A percentile compares a stretch with the other conserved stretches of the same genome.
Conservation (phyloP, 2,329 filamentous ascomycete species). For the Gnomoniopsis sp. region DNA sequence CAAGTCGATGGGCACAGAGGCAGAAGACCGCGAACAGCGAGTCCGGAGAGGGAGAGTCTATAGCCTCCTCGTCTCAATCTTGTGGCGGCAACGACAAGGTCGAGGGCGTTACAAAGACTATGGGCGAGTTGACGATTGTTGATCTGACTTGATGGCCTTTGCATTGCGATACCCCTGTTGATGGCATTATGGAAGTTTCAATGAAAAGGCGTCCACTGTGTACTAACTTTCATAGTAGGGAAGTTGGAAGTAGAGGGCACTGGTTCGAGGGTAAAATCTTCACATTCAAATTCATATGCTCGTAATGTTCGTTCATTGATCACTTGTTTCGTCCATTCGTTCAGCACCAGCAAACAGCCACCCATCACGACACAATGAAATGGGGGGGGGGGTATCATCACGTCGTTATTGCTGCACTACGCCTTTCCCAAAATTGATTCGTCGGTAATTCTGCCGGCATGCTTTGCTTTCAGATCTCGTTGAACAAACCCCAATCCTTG, state of each 20-base stretch:
- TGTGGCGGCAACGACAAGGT: conserved; percentile 1
- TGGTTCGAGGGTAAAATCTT: no score
- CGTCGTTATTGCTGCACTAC: background rate
- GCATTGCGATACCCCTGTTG: background rate
- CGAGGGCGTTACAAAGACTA: conserved; percentile 5
- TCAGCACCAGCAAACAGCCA: background rate
- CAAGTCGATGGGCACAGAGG: conserved; percentile 56
- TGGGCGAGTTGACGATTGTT: conserved; percentile 10
- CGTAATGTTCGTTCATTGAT: conserved; percentile 10
- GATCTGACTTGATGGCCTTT: conserved; percentile 10
- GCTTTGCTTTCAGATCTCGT: conserved; percentile 30
- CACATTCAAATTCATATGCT: background rate
- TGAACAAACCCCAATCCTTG: conserved; percentile 76
- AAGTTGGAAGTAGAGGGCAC: no score
- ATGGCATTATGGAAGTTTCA: background rate
- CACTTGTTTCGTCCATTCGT: background rate
- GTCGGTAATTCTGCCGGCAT: background rate
- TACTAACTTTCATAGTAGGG: no score
- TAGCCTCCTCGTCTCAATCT: background rate
- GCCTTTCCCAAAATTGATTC: background rate
- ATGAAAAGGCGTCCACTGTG: no score
- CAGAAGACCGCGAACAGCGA: conserved; percentile 25
- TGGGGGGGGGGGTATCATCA: conserved; percentile 15
- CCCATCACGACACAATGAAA: background rate
- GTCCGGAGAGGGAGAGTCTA: conserved; percentile 10